A percentile compares a stretch with the other conserved stretches of the same genome.
These are phyloP conservation scores for Aspergillus pseudotamarii DNA, from an alignment of 2,329 filamentous ascomycete genomes.

Conservation along the genomic window DNA sequence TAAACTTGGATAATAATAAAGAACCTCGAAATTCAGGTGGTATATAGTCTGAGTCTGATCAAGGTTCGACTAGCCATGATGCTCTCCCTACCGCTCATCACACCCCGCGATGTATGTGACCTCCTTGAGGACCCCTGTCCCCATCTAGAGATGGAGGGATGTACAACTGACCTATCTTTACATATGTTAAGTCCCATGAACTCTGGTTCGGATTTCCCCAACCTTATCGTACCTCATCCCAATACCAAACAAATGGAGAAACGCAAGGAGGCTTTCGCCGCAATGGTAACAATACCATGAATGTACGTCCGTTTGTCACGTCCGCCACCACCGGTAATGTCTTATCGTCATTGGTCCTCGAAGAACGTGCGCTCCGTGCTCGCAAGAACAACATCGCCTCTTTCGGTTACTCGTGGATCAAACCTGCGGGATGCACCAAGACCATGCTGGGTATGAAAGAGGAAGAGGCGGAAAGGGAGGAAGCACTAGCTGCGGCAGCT, in stretches of 20 bases:
- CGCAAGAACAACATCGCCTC: constrained; percentile 81
- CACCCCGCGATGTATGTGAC: constrained; percentile 67
- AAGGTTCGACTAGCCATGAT: constrained; percentile 31
- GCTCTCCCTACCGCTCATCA: constrained; percentile 68
- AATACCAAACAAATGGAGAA: constrained; percentile 17
- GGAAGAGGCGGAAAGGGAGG: constrained; percentile 84
- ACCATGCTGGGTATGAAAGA: constrained; percentile 88
- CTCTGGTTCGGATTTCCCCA: constrained; percentile 73
- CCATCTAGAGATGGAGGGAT: background rate
- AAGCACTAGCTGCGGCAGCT: constrained; percentile 75
- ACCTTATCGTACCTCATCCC: constrained; percentile 42
- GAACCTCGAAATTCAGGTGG: background rate
- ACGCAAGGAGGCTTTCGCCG: constrained; percentile 12
- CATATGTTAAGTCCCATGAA: constrained; percentile 62
- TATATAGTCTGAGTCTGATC: background rate
- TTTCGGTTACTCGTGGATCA: constrained; percentile 88
- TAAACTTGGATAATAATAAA: background rate
- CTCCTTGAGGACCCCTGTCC: background rate
- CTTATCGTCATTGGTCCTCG: constrained; percentile 70
- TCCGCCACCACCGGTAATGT: constrained; percentile 61
- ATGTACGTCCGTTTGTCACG: constrained; percentile 44
- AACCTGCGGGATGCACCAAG: constrained; percentile 83
- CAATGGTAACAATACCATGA: constrained; percentile 20
- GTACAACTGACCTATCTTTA: constrained; percentile 21
- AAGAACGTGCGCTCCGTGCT: constrained; percentile 75